These are phyloP conservation scores for Debaryomycetaceae sp. DNA, from an alignment of 1,139 yeast genomes.

Conservation along the genomic window DNA sequence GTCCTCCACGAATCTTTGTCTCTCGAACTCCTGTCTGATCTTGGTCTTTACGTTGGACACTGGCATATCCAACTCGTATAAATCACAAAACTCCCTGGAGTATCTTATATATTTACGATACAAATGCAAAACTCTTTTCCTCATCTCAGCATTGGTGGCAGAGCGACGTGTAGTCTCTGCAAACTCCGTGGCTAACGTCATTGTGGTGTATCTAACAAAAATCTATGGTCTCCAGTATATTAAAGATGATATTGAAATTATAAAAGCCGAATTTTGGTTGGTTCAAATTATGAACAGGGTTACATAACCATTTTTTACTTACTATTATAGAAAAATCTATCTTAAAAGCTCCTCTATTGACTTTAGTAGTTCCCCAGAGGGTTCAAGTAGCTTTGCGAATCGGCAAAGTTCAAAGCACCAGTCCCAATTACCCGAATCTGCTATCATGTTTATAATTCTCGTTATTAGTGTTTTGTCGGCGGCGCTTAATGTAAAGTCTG, in stretches of 20 bases:
- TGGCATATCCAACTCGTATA: constrained; percentile 80
- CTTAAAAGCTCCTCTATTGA: constrained; percentile 10
- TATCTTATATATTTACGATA: constrained; percentile 71
- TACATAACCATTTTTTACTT: constrained; percentile 1
- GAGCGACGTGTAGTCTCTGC: constrained; percentile 80
- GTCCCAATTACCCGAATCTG: constrained; percentile 34
- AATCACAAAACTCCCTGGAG: constrained; percentile 59
- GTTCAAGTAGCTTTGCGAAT: constrained; percentile 41
- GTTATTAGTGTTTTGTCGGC: constrained; percentile 33
- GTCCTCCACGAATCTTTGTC: constrained; percentile 72
- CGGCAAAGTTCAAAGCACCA: constrained; percentile 47
- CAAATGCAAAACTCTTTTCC: constrained; percentile 61
- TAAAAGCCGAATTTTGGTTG: constrained; percentile 28
- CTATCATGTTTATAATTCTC: constrained; percentile 33
- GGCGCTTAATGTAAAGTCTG: constrained; percentile 18
- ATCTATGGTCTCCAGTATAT: neutral
- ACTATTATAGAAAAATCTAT: constrained; percentile 1
- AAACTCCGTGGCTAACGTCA: constrained; percentile 75
- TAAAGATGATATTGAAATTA: constrained; percentile 1
- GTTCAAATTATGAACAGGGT: constrained; percentile 9
- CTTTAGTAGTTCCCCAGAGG: constrained; percentile 28
- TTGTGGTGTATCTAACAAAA: constrained; percentile 12
- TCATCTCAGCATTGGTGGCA: constrained; percentile 58
- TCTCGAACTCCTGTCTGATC: constrained; percentile 84
- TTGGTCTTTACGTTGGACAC: constrained; percentile 78